Evolutionary conservation across 768 basidiomycete species (phyloP), one percentile per base, ranked within the genome.

Genomic region (Guyanaporus albipodus): DNA sequence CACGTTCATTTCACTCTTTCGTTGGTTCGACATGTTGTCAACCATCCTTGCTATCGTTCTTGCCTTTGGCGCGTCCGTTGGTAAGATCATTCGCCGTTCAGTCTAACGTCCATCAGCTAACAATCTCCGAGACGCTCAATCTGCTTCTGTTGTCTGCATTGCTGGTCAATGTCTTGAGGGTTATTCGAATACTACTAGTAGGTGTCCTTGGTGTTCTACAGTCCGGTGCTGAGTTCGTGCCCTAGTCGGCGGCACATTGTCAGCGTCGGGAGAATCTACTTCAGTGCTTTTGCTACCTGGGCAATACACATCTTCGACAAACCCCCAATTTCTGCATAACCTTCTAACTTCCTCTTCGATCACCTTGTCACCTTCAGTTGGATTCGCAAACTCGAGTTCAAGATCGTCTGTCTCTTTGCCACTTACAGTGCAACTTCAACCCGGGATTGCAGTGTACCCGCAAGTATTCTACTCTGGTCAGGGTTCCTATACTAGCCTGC

Each of bases 101-200:
- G 4, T 14, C 18, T 26, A 12, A 14, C 6, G 47, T 37, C 8
- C 14, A 19, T 24, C 23, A 15, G 27, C 44, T 56, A 4, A 58
- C 34, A 24, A 10, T 23, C 4, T 29, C 28, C 44, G 24, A 81
- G 78, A 72, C 61, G 82, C 83, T 49, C 80, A 83, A 64, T 73
- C 76, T 55, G 64, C 71, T 49, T 67, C 82, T 59, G 80, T 90
- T 46, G 73, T 91, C 51, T 91, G 88, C 74, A 72, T 87, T 86
- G 85, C 88, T 63, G 88, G 88, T 56, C 87, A 91, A 85, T 91
- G 89, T 73, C 69, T 91, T 46, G 76, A 89, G 66, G 89, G 89
- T 48, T 78, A 69, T 67, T 80, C 85, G 26, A 90, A 91, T 60
- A 78, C 75, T 19, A 84, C 86, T 29, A 61, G 76, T 78, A 58